Evolutionary conservation across 148 eudicot genomes (phyloP), one percentile per base, ranked within the genome.

Genomic region (Rhododendron griersonianum): DNA sequence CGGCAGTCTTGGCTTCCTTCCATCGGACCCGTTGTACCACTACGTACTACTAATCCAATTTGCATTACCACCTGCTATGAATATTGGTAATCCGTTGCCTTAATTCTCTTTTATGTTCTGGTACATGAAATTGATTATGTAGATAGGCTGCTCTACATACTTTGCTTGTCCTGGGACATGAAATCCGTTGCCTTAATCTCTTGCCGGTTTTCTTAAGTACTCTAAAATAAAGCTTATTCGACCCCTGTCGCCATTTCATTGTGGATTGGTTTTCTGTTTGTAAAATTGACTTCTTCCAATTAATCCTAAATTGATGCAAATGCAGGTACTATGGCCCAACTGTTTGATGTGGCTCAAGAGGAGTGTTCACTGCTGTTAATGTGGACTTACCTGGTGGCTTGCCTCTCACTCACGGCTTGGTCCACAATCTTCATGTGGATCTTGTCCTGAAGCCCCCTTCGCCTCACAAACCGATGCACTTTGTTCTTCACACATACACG

Each of bases 41-140:
- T 96, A 92, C 65, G 92, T 96, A 80, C 89, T 96, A 19, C 86
- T 96, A 94, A 88, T 95, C 88, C 99, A 96, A 85, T 96, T 89
- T 85, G 88, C 92, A 23, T 85, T 96, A 48, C 99, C 99, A 61
- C 99, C 98, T 18, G 99, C 99, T 79, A 96, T 96, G 99, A 91
- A 87, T 85, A 91, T 95, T 0, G 91, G 98, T 93, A 84, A 89
- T 89, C 45, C 16, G 30, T 28, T 15, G 51, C 21, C n/a, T 59
- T 21, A 59, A 19, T 19, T 59, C n/a, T 21, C n/a, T 57, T 59
- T 59, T 59, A 19, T 59, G 65, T 6, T 10, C 9, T 19, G 65
- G 25, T 59, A 59, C 65, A 59, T 59, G n/a, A 59, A 35, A 59
- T 59, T 59, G 65, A 59, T 15, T 3, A 3, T 55, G 59, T 1